Percentiles rank a stretch among this genome's conserved stretches.
Conservation (phyloP, 192 early-diverging fungal genomes). For the Podila epicladia region DNA sequence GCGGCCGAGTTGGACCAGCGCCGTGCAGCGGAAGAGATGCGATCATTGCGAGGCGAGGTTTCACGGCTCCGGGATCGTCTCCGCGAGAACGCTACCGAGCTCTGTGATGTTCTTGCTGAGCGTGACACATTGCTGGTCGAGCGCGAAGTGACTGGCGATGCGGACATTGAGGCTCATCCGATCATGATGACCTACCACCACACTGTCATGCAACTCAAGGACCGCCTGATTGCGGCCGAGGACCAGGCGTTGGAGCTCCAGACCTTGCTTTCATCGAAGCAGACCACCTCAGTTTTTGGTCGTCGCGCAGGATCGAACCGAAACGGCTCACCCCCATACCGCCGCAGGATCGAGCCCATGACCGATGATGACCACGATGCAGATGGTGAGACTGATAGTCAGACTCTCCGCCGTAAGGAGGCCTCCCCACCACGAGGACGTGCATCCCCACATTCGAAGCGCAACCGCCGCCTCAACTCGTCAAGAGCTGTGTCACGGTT, state of each 20-base stretch:
- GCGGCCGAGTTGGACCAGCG: slow-evolving; percentile 35
- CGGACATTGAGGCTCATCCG: slow-evolving; percentile 48
- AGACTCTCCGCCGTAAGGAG: slow-evolving; percentile 22
- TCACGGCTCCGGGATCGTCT: slow-evolving; percentile 59
- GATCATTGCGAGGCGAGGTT: slow-evolving; percentile 51
- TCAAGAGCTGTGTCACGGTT: slow-evolving; percentile 39
- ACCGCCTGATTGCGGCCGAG: slow-evolving; percentile 37
- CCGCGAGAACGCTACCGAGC: slow-evolving; percentile 46
- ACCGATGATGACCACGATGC: slow-evolving; percentile 45
- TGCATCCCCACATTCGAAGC: slow-evolving; percentile 21
- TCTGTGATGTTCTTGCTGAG: slow-evolving; percentile 57
- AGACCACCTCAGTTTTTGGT: slow-evolving; percentile 24
- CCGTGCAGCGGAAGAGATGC: slow-evolving; percentile 55
- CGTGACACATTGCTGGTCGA: slow-evolving; percentile 64
- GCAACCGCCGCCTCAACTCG: slow-evolving; percentile 27
- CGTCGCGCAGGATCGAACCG: slow-evolving; percentile 21
- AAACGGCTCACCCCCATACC: slow-evolving; percentile 38
- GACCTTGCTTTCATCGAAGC: slow-evolving; percentile 25
- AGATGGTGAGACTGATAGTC: slow-evolving; percentile 36
- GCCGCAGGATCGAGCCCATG: slow-evolving; percentile 24
- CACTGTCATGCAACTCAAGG: slow-evolving; percentile 50
- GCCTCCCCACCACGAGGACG: slow-evolving; percentile 17
- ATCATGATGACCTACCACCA: slow-evolving; percentile 46
- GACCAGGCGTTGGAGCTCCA: slow-evolving; percentile 52
- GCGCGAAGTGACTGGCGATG: slow-evolving; percentile 50